phyloP scores from a whole-genome alignment of 257 asterid species.

The Cinchona pubescens region DNA sequence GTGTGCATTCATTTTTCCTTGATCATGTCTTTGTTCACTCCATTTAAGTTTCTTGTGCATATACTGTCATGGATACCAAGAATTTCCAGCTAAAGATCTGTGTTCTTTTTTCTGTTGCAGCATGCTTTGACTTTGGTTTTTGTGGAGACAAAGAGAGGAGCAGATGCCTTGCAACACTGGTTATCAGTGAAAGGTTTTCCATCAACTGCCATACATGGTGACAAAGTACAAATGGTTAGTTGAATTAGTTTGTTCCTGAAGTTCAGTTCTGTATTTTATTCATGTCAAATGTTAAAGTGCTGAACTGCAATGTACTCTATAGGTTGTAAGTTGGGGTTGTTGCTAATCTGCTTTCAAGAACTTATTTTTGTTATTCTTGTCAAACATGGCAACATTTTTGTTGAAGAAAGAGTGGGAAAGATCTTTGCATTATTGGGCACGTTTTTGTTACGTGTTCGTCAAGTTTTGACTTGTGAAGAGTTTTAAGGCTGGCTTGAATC shows the following conservation, averaged over 20 bases:
- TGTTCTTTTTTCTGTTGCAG: constrained; percentile 48
- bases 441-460: neutral
- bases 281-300: neutral
- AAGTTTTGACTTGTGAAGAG: neutral
- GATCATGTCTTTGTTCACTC: neutral
- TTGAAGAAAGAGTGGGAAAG: neutral
- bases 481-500: neutral
- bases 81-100: neutral
- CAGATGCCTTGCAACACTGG: constrained; percentile 94
- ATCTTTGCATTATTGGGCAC: neutral
- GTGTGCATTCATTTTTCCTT: neutral
- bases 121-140: constrained; percentile 85
- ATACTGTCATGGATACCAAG: neutral
- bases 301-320: neutral
- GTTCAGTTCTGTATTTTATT: neutral
- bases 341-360: neutral
- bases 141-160: constrained; percentile 96
- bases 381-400: neutral
- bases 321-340: neutral
- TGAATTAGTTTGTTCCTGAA: neutral
- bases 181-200: constrained; percentile 78
- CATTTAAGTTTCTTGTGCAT: neutral
- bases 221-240: constrained; percentile 79
- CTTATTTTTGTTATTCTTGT: neutral
- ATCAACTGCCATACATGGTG: constrained; percentile 91